Percentiles rank a stretch among this genome's conserved stretches.
Conservation (phyloP, 2,329 filamentous ascomycete species). For the Botryotinia globosa region DNA sequence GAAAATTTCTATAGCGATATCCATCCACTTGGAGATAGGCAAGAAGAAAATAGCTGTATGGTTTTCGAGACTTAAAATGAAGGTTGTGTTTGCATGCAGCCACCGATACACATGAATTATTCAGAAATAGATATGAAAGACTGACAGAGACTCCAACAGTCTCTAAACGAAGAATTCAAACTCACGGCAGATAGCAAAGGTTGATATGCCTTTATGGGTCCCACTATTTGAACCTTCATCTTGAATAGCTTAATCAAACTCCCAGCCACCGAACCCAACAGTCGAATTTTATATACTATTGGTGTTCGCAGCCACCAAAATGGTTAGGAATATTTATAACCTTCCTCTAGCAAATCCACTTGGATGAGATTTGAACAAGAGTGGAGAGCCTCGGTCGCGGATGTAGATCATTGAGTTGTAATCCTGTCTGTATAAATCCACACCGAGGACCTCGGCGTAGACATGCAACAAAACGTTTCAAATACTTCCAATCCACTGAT, state of each 20-base stretch:
- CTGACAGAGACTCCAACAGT: neutral
- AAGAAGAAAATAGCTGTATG: no score
- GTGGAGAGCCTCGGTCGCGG: constrained; percentile 11
- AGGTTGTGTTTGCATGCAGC: neutral
- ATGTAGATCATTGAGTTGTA: neutral
- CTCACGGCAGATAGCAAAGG: neutral
- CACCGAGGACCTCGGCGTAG: constrained; percentile 11
- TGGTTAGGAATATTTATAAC: neutral
- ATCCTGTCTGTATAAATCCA: neutral
- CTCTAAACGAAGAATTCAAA: neutral
- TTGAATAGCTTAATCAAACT: neutral
- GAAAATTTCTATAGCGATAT: neutral
- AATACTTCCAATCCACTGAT: neutral
- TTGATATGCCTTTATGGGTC: neutral
- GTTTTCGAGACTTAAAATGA: neutral
- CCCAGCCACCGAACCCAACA: neutral
- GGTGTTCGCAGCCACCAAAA: neutral
- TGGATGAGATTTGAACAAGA: neutral
- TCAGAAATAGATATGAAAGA: neutral
- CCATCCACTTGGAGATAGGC: neutral
- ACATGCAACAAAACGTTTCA: neutral
- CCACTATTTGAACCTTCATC: neutral
- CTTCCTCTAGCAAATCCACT: neutral
- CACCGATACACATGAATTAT: neutral
- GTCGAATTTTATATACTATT: neutral